A percentile compares a stretch with the other conserved stretches of the same genome.
phyloP scores from a whole-genome alignment of 768 basidiomycete species.

The Terana coerulea region DNA sequence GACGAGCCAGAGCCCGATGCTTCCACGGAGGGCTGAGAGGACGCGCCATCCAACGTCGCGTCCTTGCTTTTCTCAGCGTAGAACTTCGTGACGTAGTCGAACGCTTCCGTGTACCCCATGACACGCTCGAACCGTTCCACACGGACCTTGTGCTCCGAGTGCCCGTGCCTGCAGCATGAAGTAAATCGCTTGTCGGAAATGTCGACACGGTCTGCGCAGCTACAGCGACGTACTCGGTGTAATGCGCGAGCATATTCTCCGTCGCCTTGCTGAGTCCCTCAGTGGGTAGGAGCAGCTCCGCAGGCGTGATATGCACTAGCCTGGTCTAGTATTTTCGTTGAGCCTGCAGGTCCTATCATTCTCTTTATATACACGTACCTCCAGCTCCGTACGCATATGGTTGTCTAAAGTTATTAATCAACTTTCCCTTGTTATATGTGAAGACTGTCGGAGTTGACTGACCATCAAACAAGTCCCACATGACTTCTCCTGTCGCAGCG shows the following conservation, averaged over 20 bases:
- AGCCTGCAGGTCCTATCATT: too few species aligned
- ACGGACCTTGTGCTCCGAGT: conserved; percentile 42
- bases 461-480: conserved; percentile 93
- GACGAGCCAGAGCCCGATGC: too few species aligned
- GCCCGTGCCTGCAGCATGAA: conserved; percentile 14
- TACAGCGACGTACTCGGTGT: conserved; percentile 47
- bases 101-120: conserved; percentile 67
- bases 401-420: conserved; percentile 45
- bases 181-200: too few species aligned
- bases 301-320: conserved; percentile 78
- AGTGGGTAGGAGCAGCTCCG: conserved; percentile 71
- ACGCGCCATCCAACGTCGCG: too few species aligned
- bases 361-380: conserved; percentile 55
- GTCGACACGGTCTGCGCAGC: background rate
- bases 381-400: conserved; percentile 83
- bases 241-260: conserved; percentile 70
- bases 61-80: conserved; percentile 62
- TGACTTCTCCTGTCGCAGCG: conserved; percentile 87
- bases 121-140: conserved; percentile 54
- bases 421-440: background rate
- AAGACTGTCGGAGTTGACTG: conserved; percentile 7
- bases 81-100: conserved; percentile 59
- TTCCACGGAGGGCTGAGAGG: too few species aligned
- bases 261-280: conserved; percentile 62
- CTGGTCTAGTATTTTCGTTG: too few species aligned